These are phyloP conservation scores for Neckera pumila DNA, from an alignment of 225 moss, liverwort and hornwort genomes.

Conservation along the genomic window DNA sequence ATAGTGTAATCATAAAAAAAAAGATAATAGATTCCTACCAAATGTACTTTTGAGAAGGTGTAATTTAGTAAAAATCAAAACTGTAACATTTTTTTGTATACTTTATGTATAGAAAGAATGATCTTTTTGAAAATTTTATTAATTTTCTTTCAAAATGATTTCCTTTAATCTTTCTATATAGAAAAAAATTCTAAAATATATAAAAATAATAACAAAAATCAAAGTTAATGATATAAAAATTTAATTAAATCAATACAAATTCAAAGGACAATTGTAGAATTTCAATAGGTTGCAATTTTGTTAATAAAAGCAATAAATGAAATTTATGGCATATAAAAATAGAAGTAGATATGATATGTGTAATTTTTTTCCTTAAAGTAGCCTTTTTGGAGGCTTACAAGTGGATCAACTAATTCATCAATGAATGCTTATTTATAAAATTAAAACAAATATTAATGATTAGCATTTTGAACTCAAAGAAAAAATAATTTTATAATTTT, in stretches of 20 bases:
- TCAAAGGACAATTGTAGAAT: background rate
- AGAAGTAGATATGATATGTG: no score
- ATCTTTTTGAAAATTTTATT: no score
- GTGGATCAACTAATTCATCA: no score
- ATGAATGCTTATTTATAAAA: no score
- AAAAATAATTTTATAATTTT: background rate
- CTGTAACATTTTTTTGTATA: no score
- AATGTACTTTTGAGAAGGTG: background rate
- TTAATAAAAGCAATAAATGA: no score
- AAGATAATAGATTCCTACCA: rapidly evolving
- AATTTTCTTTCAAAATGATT: background rate
- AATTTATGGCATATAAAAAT: background rate
- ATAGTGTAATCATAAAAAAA: no score
- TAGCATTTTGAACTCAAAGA: background rate
- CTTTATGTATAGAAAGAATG: background rate
- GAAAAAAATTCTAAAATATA: no score
- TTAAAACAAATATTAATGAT: no score
- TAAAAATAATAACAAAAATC: background rate
- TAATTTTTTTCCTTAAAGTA: background rate
- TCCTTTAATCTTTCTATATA: rapidly evolving
- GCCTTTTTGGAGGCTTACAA: rapidly evolving
- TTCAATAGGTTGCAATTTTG: background rate
- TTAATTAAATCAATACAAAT: background rate
- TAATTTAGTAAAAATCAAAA: background rate
- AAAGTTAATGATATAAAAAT: rapidly evolving